Evolutionary conservation across 352 stramenopile species (phyloP).

Genomic region (Phytophthora quininea): DNA sequence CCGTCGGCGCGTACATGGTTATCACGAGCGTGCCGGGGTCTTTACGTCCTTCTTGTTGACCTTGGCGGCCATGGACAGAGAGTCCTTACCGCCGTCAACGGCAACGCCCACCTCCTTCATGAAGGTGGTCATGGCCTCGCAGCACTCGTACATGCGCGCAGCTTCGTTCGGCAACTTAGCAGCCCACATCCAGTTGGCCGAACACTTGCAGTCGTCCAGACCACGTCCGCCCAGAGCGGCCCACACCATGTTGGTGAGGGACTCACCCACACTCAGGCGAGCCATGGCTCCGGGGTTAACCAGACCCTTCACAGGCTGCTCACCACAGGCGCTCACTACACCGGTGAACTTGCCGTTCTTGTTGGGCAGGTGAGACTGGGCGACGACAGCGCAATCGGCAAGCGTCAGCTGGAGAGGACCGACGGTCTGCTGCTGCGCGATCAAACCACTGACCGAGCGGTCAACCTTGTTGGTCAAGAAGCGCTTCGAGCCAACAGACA

Average conservation of each 20-base stretch:
- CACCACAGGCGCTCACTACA: conserved; percentile 96
- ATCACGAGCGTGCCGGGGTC: conserved; percentile 96
- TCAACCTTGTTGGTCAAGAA: conserved; percentile 98
- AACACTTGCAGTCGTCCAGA: conserved; percentile 98
- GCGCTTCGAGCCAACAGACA: conserved; percentile 98
- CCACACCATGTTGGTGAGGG: conserved; percentile 99
- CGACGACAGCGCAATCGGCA: conserved; percentile 97
- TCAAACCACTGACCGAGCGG: conserved; percentile 96
- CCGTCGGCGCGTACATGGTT: conserved; percentile 97
- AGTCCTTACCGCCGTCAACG: conserved; percentile 99
- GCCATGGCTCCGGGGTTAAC: conserved; percentile 96
- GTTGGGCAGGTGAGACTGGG: conserved; percentile 94
- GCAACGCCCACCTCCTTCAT: conserved; percentile 96
- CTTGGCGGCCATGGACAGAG: conserved; percentile 98
- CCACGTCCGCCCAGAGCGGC: conserved; percentile 89
- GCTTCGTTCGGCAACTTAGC: conserved; percentile 99
- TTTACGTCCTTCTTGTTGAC: conserved; percentile 96
- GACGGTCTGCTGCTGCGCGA: conserved; percentile 99
- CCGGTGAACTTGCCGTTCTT: conserved; percentile 89
- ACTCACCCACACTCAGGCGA: conserved; percentile 96
- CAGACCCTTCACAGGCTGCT: conserved; percentile 98
- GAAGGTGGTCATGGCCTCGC: conserved; percentile 94
- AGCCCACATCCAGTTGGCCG: conserved; percentile 99
- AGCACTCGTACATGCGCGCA: conserved; percentile 98
- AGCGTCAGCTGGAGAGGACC: conserved; percentile 97